Evolutionary conservation across 768 basidiomycete genomes (phyloP), one percentile per base, ranked within the genome.

Genomic region (Leccinellum rugosiceps): DNA sequence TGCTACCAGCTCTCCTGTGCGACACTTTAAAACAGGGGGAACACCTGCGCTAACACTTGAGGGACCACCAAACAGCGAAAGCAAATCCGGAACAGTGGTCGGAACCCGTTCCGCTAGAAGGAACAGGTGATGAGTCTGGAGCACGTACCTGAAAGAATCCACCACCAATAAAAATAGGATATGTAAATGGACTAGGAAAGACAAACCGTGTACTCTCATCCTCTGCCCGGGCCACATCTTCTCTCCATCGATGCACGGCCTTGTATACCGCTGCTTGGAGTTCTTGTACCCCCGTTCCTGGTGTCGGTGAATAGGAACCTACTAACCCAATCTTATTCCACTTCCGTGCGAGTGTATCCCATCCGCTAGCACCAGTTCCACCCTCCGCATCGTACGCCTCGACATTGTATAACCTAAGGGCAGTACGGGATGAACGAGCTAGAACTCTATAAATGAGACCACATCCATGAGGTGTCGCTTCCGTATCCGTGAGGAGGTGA

Each of bases 181-280:
- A 9, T 43, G 13, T 13, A 50, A 46, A 54, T 19, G 25, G 45
- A 30, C 17, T 7, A 43, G 35, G n/a, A 32, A 53, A 32, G 3
- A 73, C 83, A 46, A 68, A 94, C 87, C 87, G 76, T 9, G 82
- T 81, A 66, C 90, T 91, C 72, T 97, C 94, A 68, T 98, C 95
- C 64, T 93, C 90, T 55, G 87, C 83, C 50, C 92, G 78, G 2
- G 92, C 90, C 1, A 86, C 74, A 11, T 69, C 66, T 70, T 98
- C 94, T 57, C 95, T 78, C 95, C 94, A 98, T 32, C 75, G 77
- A 71, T 95, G 92, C 13, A 96, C 76, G 3, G 78, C 76, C 57
- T 77, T 83, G 71, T 90, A 94, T 15, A 94, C 83, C 34, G 78
- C 79, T 28, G 81, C 78, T 60, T 84, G 82, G 58, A 82, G 70